Base-by-base conservation (phyloP, 1,139 yeast species). In the Saccharomyces pastorianus region DNA sequence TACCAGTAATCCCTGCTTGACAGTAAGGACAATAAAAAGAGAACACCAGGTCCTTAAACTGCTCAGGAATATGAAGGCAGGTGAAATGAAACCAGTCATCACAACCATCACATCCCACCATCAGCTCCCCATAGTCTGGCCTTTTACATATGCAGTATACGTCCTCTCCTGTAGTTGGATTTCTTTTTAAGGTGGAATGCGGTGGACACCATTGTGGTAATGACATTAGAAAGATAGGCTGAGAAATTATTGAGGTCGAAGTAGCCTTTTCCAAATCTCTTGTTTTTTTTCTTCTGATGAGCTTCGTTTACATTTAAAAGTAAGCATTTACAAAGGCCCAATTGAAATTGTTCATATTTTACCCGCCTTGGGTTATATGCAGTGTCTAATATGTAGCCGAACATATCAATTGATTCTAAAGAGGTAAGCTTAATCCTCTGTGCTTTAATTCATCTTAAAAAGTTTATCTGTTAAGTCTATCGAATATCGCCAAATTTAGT, bases 71-170 rank as follows among this genome's bases (percentile, higher is more conserved):
- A 56, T 78, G 78, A 77, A 90, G 81, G 65, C 97, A 91, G 50
- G 74, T 75, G 68, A 91, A 88, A 70, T 91, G 97, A 66, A 79
- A 91, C 98, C 98, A 91, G 59, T 88, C 96, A 65, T 90, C 96
- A 71, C 98, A 91, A 6, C 89, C 91, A 68, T 90, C 97, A 67
- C 98, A 91, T 0, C 88, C 90, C 25, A 91, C 86, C 97, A 90
- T 90, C 58, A 85, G 67, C 68, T 87, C 87, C 1, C 93, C 95
- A 57, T 78, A 76, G 64, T 91, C 97, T 0, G 91, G 87, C 57
- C 78, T 79, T 47, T 95, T 77, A 68, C 98, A 91, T 0, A 84
- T 72, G 67, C 98, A 91, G 63, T 77, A 90, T 9, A 88, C 73
- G 58, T 85, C 93, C 58, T 84, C 86, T 49, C 82, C 70, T 5